Percentiles rank a stretch among this genome's conserved stretches.
These are phyloP conservation scores for Angophora floribunda DNA, from an alignment of 345 rosid genomes.

Conservation along the genomic window DNA sequence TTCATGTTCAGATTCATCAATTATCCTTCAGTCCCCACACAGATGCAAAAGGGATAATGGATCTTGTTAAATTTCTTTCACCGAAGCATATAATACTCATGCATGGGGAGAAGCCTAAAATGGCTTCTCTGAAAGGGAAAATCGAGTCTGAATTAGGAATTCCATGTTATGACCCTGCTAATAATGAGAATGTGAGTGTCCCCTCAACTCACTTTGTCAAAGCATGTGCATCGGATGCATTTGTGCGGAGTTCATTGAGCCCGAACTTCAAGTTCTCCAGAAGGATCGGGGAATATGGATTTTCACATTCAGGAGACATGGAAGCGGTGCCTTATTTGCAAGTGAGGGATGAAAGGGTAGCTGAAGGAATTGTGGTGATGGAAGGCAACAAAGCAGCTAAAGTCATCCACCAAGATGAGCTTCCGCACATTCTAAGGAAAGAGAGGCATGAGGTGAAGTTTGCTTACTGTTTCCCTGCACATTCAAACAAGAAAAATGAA, in stretches of 20 bases:
- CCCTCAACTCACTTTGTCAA: constrained; percentile 46
- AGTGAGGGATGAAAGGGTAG: constrained; percentile 55
- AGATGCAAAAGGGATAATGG: constrained; percentile 94
- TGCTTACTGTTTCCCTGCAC: constrained; percentile 57
- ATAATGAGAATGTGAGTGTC: constrained; percentile 53
- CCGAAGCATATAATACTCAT: constrained; percentile 79
- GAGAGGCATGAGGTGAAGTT: constrained; percentile 32
- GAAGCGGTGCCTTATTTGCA: constrained; percentile 6
- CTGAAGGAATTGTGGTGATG: constrained; percentile 48
- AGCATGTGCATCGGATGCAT: constrained; percentile 58
- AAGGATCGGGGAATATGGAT: constrained; percentile 8
- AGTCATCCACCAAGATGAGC: constrained; percentile 72
- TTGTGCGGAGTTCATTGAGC: constrained; percentile 44
- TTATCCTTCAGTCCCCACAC: constrained; percentile 93
- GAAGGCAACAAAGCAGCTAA: constrained; percentile 48
- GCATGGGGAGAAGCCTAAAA: constrained; percentile 90
- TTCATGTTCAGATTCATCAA: constrained; percentile 65
- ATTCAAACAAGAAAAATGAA: neutral
- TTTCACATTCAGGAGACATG: constrained; percentile 1
- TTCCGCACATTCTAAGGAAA: constrained; percentile 31
- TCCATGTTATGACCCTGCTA: constrained; percentile 68
- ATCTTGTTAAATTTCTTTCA: constrained; percentile 76
- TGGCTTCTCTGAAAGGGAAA: constrained; percentile 64
- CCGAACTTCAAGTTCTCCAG: constrained; percentile 59
- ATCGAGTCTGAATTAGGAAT: constrained; percentile 66